Base-by-base conservation (phyloP, 1,284 basidiomycete genomes). In the Tremellales sp. region DNA sequence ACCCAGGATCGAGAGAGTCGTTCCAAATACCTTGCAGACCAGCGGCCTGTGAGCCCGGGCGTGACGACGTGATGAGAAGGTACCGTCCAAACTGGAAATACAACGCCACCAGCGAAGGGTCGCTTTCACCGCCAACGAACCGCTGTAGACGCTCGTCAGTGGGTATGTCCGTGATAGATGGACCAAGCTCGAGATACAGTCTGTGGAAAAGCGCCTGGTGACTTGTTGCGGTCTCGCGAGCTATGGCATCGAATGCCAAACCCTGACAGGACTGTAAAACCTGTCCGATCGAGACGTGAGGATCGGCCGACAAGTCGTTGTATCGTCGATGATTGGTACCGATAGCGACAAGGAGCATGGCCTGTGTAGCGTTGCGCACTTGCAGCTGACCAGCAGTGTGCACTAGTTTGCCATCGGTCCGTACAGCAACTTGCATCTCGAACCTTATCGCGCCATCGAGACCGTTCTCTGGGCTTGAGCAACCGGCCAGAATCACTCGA, bases 11-110 rank as follows among this genome's bases (percentile, higher is more conserved):
- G 26, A 45, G 31, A 5, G 46, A 31, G 25, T 45, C 45, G 40
- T 48, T 51, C 53, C 53, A 54, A 29, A 54, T 48, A 4, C 53
- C 53, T 33, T 54, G 53, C 10, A 54, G 49, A 39, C 48, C 51
- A 11, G 46, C 46, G 3, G 53, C 33, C 31, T 46, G 49, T 5
- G 39, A 22, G 11, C 49, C 45, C 1, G 46, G 29, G 2, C 53
- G 49, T 2, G 49, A 51, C 17, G 37, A 45, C 4, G 42, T 12
- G 13, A 54, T 48, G 21, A 54, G 44, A 15, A 48, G 42, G 33
- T 54, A 54, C 21, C 53, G 45, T 3, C 53, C 53, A 23, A 45
- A 54, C 33, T 54, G 43, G 31, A 41, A 41, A 31, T 54, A 48
- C 15, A 54, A 35, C 5, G 49, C 39, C 7, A 42, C 26, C 5